Base-by-base conservation (phyloP, 768 basidiomycete species). In the Ramaria rubella region DNA sequence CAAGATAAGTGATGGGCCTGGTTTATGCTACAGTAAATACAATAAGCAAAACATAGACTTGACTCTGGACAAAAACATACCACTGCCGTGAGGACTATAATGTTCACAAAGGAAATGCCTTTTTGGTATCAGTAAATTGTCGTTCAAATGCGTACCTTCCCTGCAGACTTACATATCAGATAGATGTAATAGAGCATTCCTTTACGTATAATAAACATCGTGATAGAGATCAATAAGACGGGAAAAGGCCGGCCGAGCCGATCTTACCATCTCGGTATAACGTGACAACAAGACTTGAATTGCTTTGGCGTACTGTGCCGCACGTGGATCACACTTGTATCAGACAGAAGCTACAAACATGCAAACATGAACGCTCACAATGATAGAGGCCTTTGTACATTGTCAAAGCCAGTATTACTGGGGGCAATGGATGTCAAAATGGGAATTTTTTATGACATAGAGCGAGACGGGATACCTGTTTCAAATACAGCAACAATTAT, bases 191-290 rank as follows among this genome's bases (percentile, higher is more conserved):
- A 54, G 19, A 54, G 38, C 29, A 44, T 42, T 12, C 38, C 52
- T 52, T 14, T 3, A 40, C 12, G 19, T 1, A 34, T 26, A n/a
- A 52, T 34, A 49, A 49, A 49, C n/a, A 26, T 27, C 26, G n/a
- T 36, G 5, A 52, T 19, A 38, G 4, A 23, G 11, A 4, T 29
- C 14, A 24, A 21, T 9, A 7, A 26, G 17, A 15, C 17, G 5
- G 27, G 5, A 7, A 48, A 9, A 48, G 19, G 5, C 12, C 29
- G 21, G 19, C 5, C n/a, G 49, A n/a, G 40, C 29, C 27, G 31
- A 26, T 44, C 21, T 3, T 30, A 54, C 52, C 52, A 40, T 54
- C 52, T 40, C 52, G 38, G 19, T 54, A 44, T 19, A 54, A 21
- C n/a, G 38, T 54, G 5, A 40, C 19, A 4, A 54, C 38, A 15